phyloP scores from a whole-genome alignment of 345 rosid species.

The Citrus reticulata region DNA sequence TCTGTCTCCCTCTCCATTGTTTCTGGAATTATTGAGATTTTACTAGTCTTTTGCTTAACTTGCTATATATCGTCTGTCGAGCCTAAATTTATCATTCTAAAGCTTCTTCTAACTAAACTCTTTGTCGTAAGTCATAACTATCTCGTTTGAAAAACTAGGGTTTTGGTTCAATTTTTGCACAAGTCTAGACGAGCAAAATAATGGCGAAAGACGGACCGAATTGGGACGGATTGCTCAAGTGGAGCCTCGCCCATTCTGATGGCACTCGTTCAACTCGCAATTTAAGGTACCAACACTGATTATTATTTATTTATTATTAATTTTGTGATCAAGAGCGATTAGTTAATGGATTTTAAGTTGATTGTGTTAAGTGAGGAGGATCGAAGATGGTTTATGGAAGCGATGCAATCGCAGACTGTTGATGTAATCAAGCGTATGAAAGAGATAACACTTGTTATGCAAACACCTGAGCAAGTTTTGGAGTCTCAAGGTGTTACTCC shows the following conservation, averaged over 20 bases:
- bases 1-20: not conserved
- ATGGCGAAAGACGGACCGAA: constrained; percentile 83
- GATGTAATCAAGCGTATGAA: constrained; percentile 85
- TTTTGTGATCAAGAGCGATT: not conserved
- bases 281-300: constrained; percentile 42
- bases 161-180: not conserved
- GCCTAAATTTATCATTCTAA: not conserved
- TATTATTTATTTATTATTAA: not conserved
- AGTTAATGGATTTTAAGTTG: not conserved
- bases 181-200: constrained; percentile 1
- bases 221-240: constrained; percentile 91
- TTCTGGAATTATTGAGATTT: not conserved
- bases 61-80: not conserved
- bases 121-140: not conserved
- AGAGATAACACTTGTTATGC: constrained; percentile 79
- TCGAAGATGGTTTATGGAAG: constrained; percentile 90
- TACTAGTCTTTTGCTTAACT: not conserved
- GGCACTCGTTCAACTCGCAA: constrained; percentile 52
- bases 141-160: not conserved
- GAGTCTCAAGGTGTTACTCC: constrained; percentile 75
- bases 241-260: constrained; percentile 91
- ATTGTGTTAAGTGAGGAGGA: constrained; percentile 65
- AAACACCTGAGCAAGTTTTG: constrained; percentile 59
- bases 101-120: not conserved
- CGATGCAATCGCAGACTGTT: constrained; percentile 75